Evolutionary conservation across 805 yeast genomes (phyloP), one percentile per base, ranked within the genome.

Genomic region (Sugiyamaella chiloensis): DNA sequence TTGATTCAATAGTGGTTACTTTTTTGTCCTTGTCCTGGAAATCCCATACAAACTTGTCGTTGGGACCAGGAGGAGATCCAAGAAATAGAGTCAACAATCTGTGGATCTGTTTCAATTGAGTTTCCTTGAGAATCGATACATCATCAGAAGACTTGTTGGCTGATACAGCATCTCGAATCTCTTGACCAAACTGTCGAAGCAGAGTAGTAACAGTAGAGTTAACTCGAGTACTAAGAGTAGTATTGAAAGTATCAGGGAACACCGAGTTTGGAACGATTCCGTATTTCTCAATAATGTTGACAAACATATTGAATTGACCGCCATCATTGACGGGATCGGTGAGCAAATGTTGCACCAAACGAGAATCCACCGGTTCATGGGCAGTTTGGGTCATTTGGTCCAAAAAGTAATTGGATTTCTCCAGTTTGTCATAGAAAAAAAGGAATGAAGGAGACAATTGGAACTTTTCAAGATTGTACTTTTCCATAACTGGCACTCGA

Each of bases 281-380:
- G 58, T 87, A 88, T 66, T 87, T 88, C 53, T 80, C 79, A 43
- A 87, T 76, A 48, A 88, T 63, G 65, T 87, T 85, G 42, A 82
- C 72, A 62, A 86, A 78, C 93, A 87, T 84, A 54, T 85, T 82
- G 74, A 85, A 87, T 66, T 87, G 96, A 45, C 96, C 96, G 57
- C 96, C 96, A 61, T 88, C 96, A 50, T 75, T 64, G 39, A 81
- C 79, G 20, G 96, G 95, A 46, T 78, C 82, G 3, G 69, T 57
- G 46, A 87, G 69, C 40, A 87, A 66, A 55, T 75, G 78, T 65
- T 82, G 86, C 42, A 87, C 78, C 48, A 85, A 67, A 54, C 95
- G 75, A 1, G 89, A 81, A 53, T 80, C 89, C 44, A 83, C 75
- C 37, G 74, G 81, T 62, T 82, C 81, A 30, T 78, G 71, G 27